These are phyloP conservation scores for Paracoccidioides brasiliensis DNA, from an alignment of 2,329 filamentous ascomycete genomes.

Conservation along the genomic window DNA sequence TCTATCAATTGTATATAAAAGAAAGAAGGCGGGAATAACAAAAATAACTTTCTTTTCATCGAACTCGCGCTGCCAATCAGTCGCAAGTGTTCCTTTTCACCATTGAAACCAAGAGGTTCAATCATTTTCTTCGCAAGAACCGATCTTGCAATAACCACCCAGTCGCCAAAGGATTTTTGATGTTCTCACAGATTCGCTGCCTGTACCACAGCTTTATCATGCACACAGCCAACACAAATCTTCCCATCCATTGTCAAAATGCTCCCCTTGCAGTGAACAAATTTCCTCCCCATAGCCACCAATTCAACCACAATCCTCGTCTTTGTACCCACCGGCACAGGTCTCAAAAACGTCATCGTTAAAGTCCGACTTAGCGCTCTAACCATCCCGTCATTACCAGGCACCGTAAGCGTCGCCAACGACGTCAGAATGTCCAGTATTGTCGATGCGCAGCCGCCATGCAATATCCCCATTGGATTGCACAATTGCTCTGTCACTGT, in stretches of 20 bases:
- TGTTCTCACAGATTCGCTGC: not conserved
- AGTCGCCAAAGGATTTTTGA: too few species aligned
- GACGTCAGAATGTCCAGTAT: slow-evolving; percentile 56
- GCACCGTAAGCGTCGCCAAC: slow-evolving; percentile 43
- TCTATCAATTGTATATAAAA: too few species aligned
- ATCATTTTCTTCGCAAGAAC: too few species aligned
- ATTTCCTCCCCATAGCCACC: slow-evolving; percentile 42
- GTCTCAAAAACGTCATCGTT: slow-evolving; percentile 53
- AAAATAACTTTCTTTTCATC: too few species aligned
- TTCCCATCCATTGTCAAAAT: slow-evolving; percentile 43
- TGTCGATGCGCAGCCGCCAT: slow-evolving; percentile 60
- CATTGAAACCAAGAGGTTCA: too few species aligned
- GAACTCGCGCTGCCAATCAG: too few species aligned
- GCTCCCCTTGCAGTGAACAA: slow-evolving; percentile 41
- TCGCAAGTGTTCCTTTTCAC: too few species aligned
- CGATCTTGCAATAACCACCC: too few species aligned
- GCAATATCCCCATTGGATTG: slow-evolving; percentile 81
- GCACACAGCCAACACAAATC: slow-evolving; percentile 3
- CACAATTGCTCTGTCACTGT: slow-evolving; percentile 76
- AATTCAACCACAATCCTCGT: slow-evolving; percentile 45
- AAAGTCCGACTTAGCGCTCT: slow-evolving; percentile 53
- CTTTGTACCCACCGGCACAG: slow-evolving; percentile 40
- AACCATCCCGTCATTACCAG: slow-evolving; percentile 47
- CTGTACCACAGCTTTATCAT: not conserved
- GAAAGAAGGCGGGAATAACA: too few species aligned